Evolutionary conservation across 345 rosid genomes (phyloP).

Genomic region (Moricandia moricandioides): DNA sequence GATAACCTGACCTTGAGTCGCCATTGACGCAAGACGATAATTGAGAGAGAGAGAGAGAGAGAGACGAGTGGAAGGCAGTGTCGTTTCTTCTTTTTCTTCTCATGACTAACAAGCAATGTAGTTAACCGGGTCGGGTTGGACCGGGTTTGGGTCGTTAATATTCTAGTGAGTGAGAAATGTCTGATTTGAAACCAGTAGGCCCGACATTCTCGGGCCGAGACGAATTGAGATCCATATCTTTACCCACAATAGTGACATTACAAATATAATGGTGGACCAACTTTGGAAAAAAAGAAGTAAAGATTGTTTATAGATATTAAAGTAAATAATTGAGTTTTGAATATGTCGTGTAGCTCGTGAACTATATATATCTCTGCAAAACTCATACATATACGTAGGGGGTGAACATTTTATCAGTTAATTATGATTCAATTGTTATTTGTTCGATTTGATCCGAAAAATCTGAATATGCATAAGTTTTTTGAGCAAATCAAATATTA

Average conservation of each 20-base stretch:
- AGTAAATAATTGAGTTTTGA: too few species aligned
- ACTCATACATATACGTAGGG: too few species aligned
- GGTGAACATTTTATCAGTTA: too few species aligned
- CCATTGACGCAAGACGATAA: conserved; percentile 41
- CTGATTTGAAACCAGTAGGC: neutral
- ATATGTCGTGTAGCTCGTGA: too few species aligned
- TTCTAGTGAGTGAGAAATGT: neutral
- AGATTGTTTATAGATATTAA: too few species aligned
- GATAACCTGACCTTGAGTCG: conserved; percentile 81
- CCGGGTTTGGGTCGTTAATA: neutral
- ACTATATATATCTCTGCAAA: too few species aligned
- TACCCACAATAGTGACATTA: neutral
- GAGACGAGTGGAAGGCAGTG: neutral
- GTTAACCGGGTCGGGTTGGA: too few species aligned
- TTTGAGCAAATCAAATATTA: too few species aligned
- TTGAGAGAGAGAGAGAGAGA: neutral
- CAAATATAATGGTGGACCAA: neutral
- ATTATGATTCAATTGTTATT: too few species aligned
- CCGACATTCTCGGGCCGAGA: neutral
- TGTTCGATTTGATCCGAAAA: too few species aligned
- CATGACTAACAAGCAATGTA: neutral
- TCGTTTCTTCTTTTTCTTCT: conserved; percentile 16
- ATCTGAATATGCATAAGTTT: too few species aligned
- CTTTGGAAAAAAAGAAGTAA: neutral
- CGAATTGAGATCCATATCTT: neutral